These are phyloP conservation scores for Syzygium aqueum DNA, from an alignment of 345 rosid species.

Conservation along the genomic window DNA sequence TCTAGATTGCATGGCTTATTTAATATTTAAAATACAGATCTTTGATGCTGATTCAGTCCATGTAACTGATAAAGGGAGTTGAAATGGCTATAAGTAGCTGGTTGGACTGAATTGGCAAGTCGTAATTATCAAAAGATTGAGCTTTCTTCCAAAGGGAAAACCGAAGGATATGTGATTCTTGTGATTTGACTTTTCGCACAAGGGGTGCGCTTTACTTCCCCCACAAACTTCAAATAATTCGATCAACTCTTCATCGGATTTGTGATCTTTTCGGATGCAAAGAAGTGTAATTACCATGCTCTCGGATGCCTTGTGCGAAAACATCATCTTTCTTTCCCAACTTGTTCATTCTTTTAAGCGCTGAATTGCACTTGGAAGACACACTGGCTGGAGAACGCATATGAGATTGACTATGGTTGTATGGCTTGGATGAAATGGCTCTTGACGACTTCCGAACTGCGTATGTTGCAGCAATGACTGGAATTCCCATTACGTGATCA, in stretches of 20 bases:
- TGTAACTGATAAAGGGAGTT: background rate
- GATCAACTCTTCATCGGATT: background rate
- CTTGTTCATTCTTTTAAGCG: constrained; percentile 6
- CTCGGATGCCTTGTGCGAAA: constrained; percentile 5
- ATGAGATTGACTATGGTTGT: background rate
- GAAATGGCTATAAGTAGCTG: background rate
- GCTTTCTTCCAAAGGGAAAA: background rate
- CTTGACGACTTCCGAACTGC: background rate
- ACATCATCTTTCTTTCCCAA: constrained; percentile 14
- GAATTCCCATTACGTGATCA: constrained; percentile 6
- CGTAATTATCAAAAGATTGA: background rate
- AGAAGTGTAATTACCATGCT: constrained; percentile 7
- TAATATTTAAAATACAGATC: background rate
- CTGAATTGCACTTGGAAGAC: background rate
- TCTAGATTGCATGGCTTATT: background rate
- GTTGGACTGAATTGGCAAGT: background rate
- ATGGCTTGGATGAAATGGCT: background rate
- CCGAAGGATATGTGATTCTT: background rate
- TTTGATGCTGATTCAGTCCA: background rate
- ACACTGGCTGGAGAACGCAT: background rate
- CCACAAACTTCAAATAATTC: background rate
- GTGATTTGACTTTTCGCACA: too few relatives aligned
- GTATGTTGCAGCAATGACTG: background rate
- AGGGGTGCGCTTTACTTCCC: background rate
- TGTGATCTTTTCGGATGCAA: background rate